Conservation (phyloP, 495 filamentous ascomycete genomes). For the Endocarpon pusillum region DNA sequence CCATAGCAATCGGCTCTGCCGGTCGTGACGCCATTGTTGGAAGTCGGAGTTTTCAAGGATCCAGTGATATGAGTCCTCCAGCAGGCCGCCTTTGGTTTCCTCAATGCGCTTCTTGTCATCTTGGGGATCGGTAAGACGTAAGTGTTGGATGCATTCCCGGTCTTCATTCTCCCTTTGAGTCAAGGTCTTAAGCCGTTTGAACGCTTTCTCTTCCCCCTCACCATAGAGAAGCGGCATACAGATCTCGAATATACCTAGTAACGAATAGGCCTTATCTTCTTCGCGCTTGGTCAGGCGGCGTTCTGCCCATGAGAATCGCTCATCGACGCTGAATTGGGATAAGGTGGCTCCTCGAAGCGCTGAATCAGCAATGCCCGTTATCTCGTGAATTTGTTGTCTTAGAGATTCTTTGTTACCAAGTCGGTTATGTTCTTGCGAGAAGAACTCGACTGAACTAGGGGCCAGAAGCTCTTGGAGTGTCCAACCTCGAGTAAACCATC, state of each 20-base stretch:
- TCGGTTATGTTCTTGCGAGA: not conserved
- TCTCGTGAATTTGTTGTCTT: slow-evolving; percentile 1
- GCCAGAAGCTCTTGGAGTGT: not conserved
- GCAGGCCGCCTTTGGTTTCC: slow-evolving; percentile 21
- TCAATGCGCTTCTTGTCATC: slow-evolving; percentile 23
- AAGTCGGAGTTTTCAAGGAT: slow-evolving; percentile 13
- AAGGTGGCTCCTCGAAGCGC: not conserved
- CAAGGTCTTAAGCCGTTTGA: not conserved
- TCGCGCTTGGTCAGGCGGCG: not conserved
- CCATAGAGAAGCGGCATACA: not conserved
- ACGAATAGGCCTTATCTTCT: slow-evolving; percentile 1
- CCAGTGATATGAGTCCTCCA: slow-evolving; percentile 26
- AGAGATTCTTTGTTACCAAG: slow-evolving; percentile 1
- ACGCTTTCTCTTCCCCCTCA: not conserved
- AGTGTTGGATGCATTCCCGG: slow-evolving; percentile 11
- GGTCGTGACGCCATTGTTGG: slow-evolving; percentile 5
- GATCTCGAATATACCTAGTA: not conserved
- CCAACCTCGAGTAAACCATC: too few relatives aligned
- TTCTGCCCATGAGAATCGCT: not conserved
- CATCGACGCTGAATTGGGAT: slow-evolving; percentile 1
- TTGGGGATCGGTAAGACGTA: slow-evolving; percentile 15
- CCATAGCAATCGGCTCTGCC: slow-evolving; percentile 8
- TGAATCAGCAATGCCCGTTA: not conserved
- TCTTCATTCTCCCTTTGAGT: not conserved
- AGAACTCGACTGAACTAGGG: slow-evolving; percentile 1